Conservation (phyloP, 192 early-diverging fungal genomes). For the Cetraspora pellucida region DNA sequence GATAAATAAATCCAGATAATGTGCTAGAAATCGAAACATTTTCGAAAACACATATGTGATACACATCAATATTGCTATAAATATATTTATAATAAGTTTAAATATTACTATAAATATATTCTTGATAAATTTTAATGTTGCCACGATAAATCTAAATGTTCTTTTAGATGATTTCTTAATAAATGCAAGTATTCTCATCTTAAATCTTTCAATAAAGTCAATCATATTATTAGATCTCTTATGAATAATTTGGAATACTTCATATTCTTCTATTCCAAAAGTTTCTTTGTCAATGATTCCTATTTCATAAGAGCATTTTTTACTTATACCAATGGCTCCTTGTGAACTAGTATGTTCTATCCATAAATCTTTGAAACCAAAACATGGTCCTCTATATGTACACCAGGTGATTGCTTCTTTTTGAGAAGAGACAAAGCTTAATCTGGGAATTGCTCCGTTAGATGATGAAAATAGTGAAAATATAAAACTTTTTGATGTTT, state of each 20-base stretch:
- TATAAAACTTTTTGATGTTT: slow-evolving; percentile 19
- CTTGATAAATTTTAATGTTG: too few relatives aligned
- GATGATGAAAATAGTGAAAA: slow-evolving; percentile 3
- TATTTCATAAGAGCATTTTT: background rate
- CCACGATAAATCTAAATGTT: too few relatives aligned
- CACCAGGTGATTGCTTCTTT: background rate
- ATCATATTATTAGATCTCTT: background rate
- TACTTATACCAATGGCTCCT: background rate
- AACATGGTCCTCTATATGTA: background rate
- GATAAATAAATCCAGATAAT: too few relatives aligned
- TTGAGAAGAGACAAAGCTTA: background rate
- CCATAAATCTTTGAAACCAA: slow-evolving; percentile 12
- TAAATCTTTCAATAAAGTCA: too few relatives aligned
- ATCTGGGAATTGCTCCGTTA: background rate
- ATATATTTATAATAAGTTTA: too few relatives aligned
- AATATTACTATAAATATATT: too few relatives aligned
- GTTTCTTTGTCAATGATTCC: background rate
- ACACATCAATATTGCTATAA: too few relatives aligned
- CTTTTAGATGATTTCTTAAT: too few relatives aligned
- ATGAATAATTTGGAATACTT: slow-evolving; percentile 19
- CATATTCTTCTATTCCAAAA: slow-evolving; percentile 15
- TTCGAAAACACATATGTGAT: too few relatives aligned
- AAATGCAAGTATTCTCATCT: too few relatives aligned
- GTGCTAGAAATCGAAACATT: too few relatives aligned
- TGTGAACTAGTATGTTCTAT: background rate